Base-by-base conservation (phyloP, 2,329 filamentous ascomycete species). In the Pseudofabraea citricarpa region DNA sequence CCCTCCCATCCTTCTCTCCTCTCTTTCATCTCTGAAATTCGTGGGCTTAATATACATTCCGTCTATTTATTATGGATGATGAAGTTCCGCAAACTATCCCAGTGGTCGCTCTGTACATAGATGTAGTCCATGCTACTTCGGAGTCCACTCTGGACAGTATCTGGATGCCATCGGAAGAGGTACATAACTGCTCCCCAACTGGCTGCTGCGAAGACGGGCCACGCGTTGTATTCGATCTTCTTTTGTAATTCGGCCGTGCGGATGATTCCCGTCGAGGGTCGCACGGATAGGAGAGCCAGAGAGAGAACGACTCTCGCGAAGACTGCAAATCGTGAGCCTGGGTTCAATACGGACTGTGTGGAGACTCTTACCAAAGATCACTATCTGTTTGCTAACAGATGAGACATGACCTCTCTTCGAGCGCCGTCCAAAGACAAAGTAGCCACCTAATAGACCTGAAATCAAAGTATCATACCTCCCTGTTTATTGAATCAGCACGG, bases 121-220 rank as follows among this genome's bases (percentile, higher is more conserved):
- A 98, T 95, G 62, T 98, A 98, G 56, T 81, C 87, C 93, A 98
- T 98, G 71, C 90, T 96, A 68, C 83, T 90, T 64, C 89, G 79
- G 73, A 98, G 69, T 65, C 90, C 96, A 47, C 83, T 81, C 74
- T 96, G 93, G 61, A 98, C 77, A 44, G 87, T 88, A 57, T 94
- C 88, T 5, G 93, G 90, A 69, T 97, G 83, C 78, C 86, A 87
- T 57, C 87, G 79, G 72, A 96, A 98, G 48, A 98, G 68, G 69
- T 91, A 89, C 93, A 98, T 98, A 51, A 98, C 90, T 59, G 81
- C 73, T 4, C 85, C 93, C 93, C 93, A 98, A 60, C 85, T 94
- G 52, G 91, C 58, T 55, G 85, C 87, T 32, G 93, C 91, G 68
- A 98, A 98, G 2, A 85, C 84, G 2, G 91, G 89, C 91, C 93